Base-by-base conservation (phyloP, 176 grass and related monocot genomes). In the Carex littledalei region DNA sequence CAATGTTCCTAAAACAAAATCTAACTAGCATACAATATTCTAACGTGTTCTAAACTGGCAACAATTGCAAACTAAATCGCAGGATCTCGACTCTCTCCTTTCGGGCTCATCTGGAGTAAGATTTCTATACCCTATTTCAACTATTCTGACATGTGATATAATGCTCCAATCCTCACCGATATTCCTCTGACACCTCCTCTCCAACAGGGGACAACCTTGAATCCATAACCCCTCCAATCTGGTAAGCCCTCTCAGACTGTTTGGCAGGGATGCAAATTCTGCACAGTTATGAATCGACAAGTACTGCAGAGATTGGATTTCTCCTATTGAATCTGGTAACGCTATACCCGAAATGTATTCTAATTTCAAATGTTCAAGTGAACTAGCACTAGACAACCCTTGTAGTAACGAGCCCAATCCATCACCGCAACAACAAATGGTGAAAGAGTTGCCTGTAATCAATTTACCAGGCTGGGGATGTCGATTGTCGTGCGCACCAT, bases 271-370 rank as follows among this genome's bases (percentile, higher is more conserved):
- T 6, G 50, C 49, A 0, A 87, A 47, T 22, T 55, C 47, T 32
- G 39, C 5, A 71, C 77, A 73, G 15, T 81, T n/a, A 56, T 22
- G 2, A 61, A 87, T 72, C 6, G 63, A 58, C 26, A 87, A 68
- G 34, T 69, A 17, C 18, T 39, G 21, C 12, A 87, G 85, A 50
- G 85, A 87, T 2, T 79, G 59, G 76, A 87, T 68, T 66, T 81
- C 61, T 81, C 72, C 77, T 22, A 87, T 65, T 50, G 72, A 87
- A 35, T 81, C 85, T 55, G 85, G 85, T 67, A 87, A 61, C 2
- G 49, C 5, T 39, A 56, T 12, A 14, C 50, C 43, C 1, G 24
- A 72, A 81, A 78, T 67, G 24, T 68, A 5, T 14, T 81, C 50
- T 35, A 87, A 20, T 61, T 4, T 9, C 20, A 87, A 32, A 67